Evolutionary conservation across 352 stramenopile genomes (phyloP).

Genomic region (Phytopythium chamaehyphon): DNA sequence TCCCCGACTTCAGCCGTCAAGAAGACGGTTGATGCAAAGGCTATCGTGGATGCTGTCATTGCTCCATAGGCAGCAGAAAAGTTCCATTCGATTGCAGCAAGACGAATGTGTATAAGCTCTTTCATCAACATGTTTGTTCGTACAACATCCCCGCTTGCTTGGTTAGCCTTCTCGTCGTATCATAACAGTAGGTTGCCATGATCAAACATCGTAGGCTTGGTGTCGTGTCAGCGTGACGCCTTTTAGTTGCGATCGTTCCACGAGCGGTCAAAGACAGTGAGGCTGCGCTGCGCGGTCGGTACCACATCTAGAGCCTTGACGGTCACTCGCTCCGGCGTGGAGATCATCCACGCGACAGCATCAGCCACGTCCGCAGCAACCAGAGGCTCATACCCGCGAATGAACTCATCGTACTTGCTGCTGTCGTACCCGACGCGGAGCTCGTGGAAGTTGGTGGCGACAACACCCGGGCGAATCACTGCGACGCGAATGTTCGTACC

Average conservation of each 20-base stretch:
- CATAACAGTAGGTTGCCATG: too few relatives aligned
- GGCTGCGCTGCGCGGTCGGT: conserved; percentile 22
- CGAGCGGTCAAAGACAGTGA: conserved; percentile 23
- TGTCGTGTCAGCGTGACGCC: too few relatives aligned
- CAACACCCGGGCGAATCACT: conserved; percentile 22
- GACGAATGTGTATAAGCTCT: too few relatives aligned
- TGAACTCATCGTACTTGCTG: conserved; percentile 18
- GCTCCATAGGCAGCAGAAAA: too few relatives aligned
- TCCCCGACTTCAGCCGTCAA: not conserved
- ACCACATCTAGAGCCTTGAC: conserved; percentile 24
- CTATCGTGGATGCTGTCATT: too few relatives aligned
- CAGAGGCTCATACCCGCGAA: conserved; percentile 25
- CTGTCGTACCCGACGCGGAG: conserved; percentile 23
- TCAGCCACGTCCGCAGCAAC: conserved; percentile 21
- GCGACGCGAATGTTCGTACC: conserved; percentile 27
- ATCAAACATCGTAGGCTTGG: too few relatives aligned
- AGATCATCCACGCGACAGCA: conserved; percentile 22
- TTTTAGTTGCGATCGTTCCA: conserved; percentile 17
- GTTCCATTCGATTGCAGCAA: too few relatives aligned
- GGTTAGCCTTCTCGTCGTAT: too few relatives aligned
- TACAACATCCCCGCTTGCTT: too few relatives aligned
- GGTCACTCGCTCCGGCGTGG: conserved; percentile 17
- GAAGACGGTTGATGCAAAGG: not conserved
- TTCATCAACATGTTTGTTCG: too few relatives aligned
- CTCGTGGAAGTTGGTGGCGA: conserved; percentile 29